Evolutionary conservation across 306 rosid species (phyloP).

Genomic region (Citrullus amarus): DNA sequence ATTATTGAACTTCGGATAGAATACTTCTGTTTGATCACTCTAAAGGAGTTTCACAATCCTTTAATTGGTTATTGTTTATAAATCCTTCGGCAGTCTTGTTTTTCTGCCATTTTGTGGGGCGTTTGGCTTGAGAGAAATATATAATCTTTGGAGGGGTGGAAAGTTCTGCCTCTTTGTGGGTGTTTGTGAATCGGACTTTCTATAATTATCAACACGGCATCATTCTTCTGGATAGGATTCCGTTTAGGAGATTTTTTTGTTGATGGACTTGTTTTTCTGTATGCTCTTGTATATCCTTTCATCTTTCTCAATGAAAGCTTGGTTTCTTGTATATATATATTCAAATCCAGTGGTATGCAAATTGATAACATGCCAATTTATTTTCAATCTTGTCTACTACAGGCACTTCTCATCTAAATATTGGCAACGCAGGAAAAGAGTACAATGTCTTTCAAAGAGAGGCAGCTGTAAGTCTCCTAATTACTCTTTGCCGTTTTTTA

Average conservation of each 20-base stretch:
- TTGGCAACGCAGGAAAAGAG: conserved; percentile 47
- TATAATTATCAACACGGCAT: neutral
- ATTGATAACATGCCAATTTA: neutral
- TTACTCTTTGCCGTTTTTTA: neutral
- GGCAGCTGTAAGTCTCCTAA: conserved; percentile 27
- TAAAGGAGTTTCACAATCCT: neutral
- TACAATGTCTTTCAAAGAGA: conserved; percentile 23
- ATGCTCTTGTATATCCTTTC: no score
- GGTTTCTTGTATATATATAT: neutral
- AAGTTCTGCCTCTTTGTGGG: neutral
- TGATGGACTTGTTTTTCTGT: neutral
- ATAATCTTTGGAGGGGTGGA: neutral
- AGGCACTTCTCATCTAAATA: conserved; percentile 44
- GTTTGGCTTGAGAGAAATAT: neutral
- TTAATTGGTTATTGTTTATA: neutral
- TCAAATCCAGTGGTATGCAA: neutral
- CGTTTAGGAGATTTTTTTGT: neutral
- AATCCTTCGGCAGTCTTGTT: neutral
- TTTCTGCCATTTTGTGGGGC: neutral
- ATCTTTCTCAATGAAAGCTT: neutral
- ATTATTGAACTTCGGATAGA: neutral
- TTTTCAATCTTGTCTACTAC: conserved; percentile 2
- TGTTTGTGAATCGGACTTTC: neutral
- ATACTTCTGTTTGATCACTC: neutral
- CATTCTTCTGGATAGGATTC: neutral